Percentiles rank a stretch among this genome's conserved stretches.
Evolutionary conservation across 768 basidiomycete genomes (phyloP).

Genomic region (Termitomyces sp.): DNA sequence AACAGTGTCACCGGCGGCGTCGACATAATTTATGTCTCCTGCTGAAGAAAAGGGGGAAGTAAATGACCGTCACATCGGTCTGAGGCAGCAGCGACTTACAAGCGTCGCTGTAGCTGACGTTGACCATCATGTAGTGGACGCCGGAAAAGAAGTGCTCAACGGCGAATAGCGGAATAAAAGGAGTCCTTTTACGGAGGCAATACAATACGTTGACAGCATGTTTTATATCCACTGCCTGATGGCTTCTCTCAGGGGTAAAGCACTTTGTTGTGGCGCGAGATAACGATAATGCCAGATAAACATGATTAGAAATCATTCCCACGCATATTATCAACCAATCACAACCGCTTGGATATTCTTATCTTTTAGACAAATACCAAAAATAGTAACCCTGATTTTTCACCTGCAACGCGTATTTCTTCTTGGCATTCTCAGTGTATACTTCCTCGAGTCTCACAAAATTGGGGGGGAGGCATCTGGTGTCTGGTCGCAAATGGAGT

Average conservation of each 20-base stretch:
- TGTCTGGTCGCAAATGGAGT: not conserved
- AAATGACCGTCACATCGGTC: not conserved
- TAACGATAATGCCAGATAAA: conserved; percentile 3
- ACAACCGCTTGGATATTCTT: not conserved
- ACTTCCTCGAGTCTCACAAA: not conserved
- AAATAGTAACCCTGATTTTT: not conserved
- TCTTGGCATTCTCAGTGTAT: not conserved
- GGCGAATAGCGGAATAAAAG: not conserved
- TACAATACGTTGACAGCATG: not conserved
- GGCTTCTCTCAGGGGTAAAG: conserved; percentile 1
- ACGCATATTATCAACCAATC: conserved; percentile 12
- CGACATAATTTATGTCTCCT: conserved; percentile 27
- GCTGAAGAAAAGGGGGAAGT: conserved; percentile 20
- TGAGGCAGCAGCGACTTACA: conserved; percentile 14
- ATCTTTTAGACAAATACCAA: conserved; percentile 2
- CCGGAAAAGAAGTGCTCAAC: not conserved
- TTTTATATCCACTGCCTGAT: conserved; percentile 6
- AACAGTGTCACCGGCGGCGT: conserved; percentile 21
- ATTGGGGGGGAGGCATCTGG: not conserved
- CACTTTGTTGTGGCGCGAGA: conserved; percentile 5
- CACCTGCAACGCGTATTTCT: not conserved
- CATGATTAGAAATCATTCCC: conserved; percentile 4
- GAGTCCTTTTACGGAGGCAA: not conserved
- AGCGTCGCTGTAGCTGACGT: conserved; percentile 21
- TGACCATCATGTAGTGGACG: conserved; percentile 20